Evolutionary conservation across 2,329 filamentous ascomycete species (phyloP), one percentile per base, ranked within the genome.

Genomic region (Ophiosphaerella herpotricha): DNA sequence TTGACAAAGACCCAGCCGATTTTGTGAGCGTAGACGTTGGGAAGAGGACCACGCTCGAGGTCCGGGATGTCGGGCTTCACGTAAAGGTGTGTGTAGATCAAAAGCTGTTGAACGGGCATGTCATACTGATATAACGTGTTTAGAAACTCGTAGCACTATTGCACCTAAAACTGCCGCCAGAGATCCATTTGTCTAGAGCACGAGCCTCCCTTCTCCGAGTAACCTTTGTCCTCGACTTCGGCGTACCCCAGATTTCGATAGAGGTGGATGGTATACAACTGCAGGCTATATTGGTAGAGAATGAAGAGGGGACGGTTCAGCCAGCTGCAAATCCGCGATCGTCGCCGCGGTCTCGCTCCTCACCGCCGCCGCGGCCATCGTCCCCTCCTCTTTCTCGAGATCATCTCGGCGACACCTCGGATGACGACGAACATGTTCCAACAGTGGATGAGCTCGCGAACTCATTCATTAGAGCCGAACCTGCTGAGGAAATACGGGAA

Each of bases 1-100:
- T 99, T 52, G 94, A 97, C 67, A 89, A 90, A 49, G 88, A 95
- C 68, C 87, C 89, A 11, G 78, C 97, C 60, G 89, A 97, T 66
- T 82, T 94, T 54, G 91, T 97, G 56, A 91, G 95, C 62, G 84
- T 97, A 60, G 86, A 86, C 39, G 84, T 90, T 74, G 94, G 94
- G 31, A 86, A 87, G 72, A 87, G 87, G 59, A 94, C 88, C 35
- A 87, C 89, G 1, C 82, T 97, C 38, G 92, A 96, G 73, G 86
- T 97, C 61, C 85, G 87, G 61, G 88, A 97, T 80, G 88, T 97
- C 50, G 90, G 88, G 2, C 78, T 97, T 57, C 88, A 87, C 69
- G 76, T 92, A 52, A 83, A 90, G 80, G 91, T 90, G 78, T 63
- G 79, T 73, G 41, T 18, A 14, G 38, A 18, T 31, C 7, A 14